phyloP scores from a whole-genome alignment of 441 rosid species.

The Populus tomentosa region DNA sequence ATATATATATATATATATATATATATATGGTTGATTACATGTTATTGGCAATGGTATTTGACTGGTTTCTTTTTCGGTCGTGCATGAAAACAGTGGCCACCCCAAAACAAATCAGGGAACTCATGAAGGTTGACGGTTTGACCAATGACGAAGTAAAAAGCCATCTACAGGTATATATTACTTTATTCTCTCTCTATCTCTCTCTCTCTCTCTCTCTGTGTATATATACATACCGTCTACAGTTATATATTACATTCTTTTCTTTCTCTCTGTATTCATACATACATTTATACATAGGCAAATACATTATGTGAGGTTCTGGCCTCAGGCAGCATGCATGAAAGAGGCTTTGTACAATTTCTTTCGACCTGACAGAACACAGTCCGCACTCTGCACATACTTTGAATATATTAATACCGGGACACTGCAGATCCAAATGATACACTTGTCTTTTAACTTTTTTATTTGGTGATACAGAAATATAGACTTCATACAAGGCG shows the following conservation, averaged over 20 bases:
- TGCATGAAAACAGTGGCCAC: slow-evolving; percentile 60
- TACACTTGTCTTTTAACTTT: background rate
- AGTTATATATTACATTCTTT: slow-evolving; percentile 33
- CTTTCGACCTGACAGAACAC: slow-evolving; percentile 30
- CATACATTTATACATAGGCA: too few relatives aligned
- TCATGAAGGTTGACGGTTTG: slow-evolving; percentile 95
- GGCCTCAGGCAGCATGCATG: slow-evolving; percentile 17
- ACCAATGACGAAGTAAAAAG: slow-evolving; percentile 98
- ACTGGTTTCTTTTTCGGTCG: slow-evolving; percentile 9
- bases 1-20: background rate
- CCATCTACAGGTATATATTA: slow-evolving; percentile 76
- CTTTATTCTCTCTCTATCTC: background rate
- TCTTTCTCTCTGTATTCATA: background rate
- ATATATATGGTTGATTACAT: background rate
- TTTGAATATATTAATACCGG: slow-evolving; percentile 1
- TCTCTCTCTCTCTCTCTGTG: background rate
- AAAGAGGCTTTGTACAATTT: slow-evolving; percentile 23
- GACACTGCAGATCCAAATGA: background rate
- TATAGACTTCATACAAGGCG: slow-evolving; percentile 95
- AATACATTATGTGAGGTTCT: background rate
- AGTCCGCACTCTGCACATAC: slow-evolving; percentile 18
- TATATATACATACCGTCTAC: slow-evolving; percentile 30
- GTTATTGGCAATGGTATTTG: background rate
- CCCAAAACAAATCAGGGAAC: slow-evolving; percentile 91
- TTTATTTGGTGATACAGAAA: slow-evolving; percentile 45